phyloP scores from a whole-genome alignment of 805 yeast species.

The Candida cerambycidarum region DNA sequence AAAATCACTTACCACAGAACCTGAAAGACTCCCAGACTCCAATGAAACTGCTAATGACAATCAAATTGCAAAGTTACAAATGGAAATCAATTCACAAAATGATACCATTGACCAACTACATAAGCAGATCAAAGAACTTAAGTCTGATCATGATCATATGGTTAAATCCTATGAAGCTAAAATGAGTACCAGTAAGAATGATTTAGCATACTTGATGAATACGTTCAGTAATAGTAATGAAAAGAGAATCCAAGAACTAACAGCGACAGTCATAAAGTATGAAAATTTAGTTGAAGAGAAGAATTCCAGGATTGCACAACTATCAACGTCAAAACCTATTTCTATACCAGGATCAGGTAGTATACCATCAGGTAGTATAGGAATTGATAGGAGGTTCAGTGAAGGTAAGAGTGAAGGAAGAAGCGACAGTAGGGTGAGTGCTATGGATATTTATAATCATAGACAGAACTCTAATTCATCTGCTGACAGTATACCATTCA shows the following conservation, averaged over 20 bases:
- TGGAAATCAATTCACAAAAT: conserved; percentile 18
- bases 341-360: conserved; percentile 27
- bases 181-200: conserved; percentile 23
- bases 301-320: conserved; percentile 32
- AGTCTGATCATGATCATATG: conserved; percentile 16
- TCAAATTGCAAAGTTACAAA: conserved; percentile 13
- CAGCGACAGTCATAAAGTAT: conserved; percentile 27
- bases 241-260: conserved; percentile 34
- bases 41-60: conserved; percentile 2
- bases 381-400: neutral
- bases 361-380: neutral
- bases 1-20: neutral
- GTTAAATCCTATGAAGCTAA: conserved; percentile 24
- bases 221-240: conserved; percentile 29
- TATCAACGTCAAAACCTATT: conserved; percentile 39
- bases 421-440: neutral
- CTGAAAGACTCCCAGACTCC: neutral
- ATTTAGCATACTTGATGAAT: conserved; percentile 26
- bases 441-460: conserved; percentile 15
- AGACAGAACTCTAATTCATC: conserved; percentile 14
- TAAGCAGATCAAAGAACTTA: conserved; percentile 18
- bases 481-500: conserved; percentile 14
- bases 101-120: conserved; percentile 21
- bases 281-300: conserved; percentile 40
- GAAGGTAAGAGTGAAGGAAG: conserved; percentile 8